These are phyloP conservation scores for Mortierella sp. DNA, from an alignment of 371 early-diverging fungal species.

Conservation along the genomic window DNA sequence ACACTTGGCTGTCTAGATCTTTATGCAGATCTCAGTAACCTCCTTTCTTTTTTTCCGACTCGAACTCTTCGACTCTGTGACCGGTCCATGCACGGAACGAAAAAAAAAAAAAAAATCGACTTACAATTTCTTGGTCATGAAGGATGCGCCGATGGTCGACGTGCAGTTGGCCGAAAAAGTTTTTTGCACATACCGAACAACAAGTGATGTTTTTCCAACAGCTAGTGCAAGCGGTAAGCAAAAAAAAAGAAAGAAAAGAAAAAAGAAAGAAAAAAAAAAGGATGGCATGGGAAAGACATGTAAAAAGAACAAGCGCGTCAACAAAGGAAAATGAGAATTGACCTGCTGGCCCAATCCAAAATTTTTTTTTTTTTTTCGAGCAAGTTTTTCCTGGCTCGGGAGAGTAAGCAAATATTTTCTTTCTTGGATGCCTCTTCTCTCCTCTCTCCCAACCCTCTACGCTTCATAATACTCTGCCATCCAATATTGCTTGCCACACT, in stretches of 20 bases:
- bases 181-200: slow-evolving; percentile 81
- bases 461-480: not conserved
- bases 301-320: too few relatives aligned
- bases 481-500: slow-evolving; percentile 1
- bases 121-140: slow-evolving; percentile 81
- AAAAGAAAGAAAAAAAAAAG: not conserved
- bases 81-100: not conserved
- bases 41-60: too few relatives aligned
- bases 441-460: not conserved
- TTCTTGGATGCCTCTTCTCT: slow-evolving; percentile 1
- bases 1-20: too few relatives aligned
- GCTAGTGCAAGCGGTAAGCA: slow-evolving; percentile 59
- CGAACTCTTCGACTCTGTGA: too few relatives aligned
- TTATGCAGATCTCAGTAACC: too few relatives aligned
- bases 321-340: too few relatives aligned
- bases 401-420: slow-evolving; percentile 1
- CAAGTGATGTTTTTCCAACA: slow-evolving; percentile 85
- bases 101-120: slow-evolving; percentile 19
- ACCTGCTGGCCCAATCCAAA: not conserved
- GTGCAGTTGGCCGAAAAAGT: slow-evolving; percentile 83
- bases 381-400: not conserved
- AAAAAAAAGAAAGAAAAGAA: not conserved
- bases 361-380: not conserved
- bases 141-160: slow-evolving; percentile 84
- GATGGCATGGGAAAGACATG: too few relatives aligned